Percentiles rank a stretch among this genome's conserved stretches.
Evolutionary conservation across 2,329 filamentous ascomycete genomes (phyloP).

Genomic region (Paraphoma sp.): DNA sequence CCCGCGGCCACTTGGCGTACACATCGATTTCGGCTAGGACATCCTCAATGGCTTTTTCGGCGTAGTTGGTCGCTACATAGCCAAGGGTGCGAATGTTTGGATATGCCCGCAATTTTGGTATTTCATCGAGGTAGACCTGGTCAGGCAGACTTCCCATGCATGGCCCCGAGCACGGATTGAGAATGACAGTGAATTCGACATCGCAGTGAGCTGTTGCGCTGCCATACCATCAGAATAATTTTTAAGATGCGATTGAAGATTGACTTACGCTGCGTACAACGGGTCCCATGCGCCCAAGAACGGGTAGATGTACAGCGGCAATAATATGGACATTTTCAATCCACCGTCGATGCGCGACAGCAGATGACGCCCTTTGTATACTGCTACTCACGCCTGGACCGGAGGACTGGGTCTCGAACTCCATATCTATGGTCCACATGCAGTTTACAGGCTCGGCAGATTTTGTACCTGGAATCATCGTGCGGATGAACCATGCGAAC

Average conservation of each 20-base stretch:
- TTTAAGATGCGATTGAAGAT: not conserved
- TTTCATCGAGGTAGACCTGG: slow-evolving; percentile 43
- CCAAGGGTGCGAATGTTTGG: slow-evolving; percentile 59
- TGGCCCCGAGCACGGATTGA: slow-evolving; percentile 56
- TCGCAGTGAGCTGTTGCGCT: slow-evolving; percentile 45
- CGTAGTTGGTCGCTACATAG: slow-evolving; percentile 61
- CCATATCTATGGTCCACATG: not conserved
- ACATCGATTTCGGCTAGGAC: slow-evolving; percentile 52
- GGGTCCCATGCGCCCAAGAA: slow-evolving; percentile 56
- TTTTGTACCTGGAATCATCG: not conserved
- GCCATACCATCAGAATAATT: not conserved
- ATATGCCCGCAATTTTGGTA: slow-evolving; percentile 50
- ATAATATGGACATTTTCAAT: slow-evolving; percentile 47
- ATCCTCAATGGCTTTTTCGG: slow-evolving; percentile 32
- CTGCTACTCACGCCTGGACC: too few relatives aligned
- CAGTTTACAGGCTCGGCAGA: slow-evolving; percentile 1
- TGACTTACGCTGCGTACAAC: slow-evolving; percentile 52
- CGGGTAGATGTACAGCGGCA: slow-evolving; percentile 61
- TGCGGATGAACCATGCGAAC: not conserved
- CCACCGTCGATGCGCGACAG: too few relatives aligned
- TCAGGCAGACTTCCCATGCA: slow-evolving; percentile 36
- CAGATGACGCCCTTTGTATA: not conserved
- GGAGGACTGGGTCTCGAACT: not conserved
- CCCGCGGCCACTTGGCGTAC: slow-evolving; percentile 56
- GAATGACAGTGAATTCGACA: slow-evolving; percentile 59